phyloP scores from a whole-genome alignment of 2,329 filamentous ascomycete species.

The Shiraia sp. region DNA sequence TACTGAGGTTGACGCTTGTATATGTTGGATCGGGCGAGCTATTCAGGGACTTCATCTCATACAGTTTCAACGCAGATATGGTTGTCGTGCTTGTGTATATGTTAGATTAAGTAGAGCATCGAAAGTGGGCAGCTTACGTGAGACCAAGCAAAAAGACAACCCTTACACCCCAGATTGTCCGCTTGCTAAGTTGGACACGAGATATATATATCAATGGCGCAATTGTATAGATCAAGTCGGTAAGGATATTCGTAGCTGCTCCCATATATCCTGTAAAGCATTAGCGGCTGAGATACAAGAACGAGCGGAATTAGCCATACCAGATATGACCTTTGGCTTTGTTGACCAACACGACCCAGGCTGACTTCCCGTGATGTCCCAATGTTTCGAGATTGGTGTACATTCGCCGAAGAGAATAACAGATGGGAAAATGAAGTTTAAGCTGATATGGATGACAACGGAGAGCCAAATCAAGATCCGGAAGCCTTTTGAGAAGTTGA shows the following conservation, averaged over 20 bases:
- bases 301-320: not conserved
- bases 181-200: constrained; percentile 26
- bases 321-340: constrained; percentile 27
- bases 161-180: constrained; percentile 31
- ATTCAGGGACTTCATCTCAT: constrained; percentile 27
- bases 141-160: constrained; percentile 32
- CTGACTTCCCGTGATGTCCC: constrained; percentile 21
- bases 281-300: not conserved
- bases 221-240: constrained; percentile 28
- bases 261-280: constrained; percentile 23
- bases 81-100: constrained; percentile 20
- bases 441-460: constrained; percentile 19
- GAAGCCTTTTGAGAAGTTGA: constrained; percentile 28
- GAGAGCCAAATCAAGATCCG: constrained; percentile 27
- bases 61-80: constrained; percentile 31
- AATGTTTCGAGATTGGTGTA: constrained; percentile 26
- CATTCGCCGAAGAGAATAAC: constrained; percentile 29
- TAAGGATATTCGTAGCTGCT: constrained; percentile 29
- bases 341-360: constrained; percentile 28
- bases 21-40: constrained; percentile 26
- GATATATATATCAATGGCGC: constrained; percentile 29
- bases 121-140: constrained; percentile 14
- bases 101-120: constrained; percentile 4
- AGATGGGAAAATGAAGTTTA: constrained; percentile 29
- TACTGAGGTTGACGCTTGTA: constrained; percentile 25